These are phyloP conservation scores for Neurospora hispaniola DNA, from an alignment of 495 filamentous ascomycete species.

Conservation along the genomic window DNA sequence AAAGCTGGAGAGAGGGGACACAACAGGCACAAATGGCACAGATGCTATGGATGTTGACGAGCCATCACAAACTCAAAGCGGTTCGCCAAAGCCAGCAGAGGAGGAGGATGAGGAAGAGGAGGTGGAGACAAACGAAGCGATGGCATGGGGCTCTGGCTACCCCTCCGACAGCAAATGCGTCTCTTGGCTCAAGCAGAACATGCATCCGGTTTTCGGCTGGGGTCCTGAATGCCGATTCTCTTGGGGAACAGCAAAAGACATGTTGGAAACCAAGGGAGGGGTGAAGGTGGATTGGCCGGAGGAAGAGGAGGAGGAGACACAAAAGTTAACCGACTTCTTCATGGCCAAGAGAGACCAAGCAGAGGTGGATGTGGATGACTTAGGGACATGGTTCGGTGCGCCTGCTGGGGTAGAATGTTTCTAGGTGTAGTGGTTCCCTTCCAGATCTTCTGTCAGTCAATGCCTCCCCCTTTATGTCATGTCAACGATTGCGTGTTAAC, in stretches of 20 bases:
- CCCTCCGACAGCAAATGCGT: constrained; percentile 78
- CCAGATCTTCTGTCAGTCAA: background rate
- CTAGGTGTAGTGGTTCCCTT: constrained; percentile 11
- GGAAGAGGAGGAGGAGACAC: constrained; percentile 53
- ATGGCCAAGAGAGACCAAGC: constrained; percentile 15
- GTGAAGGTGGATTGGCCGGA: constrained; percentile 76
- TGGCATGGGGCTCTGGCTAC: constrained; percentile 81
- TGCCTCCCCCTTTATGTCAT: background rate
- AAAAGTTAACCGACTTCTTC: constrained; percentile 69
- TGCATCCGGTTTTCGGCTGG: constrained; percentile 95
- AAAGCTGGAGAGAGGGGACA: constrained; percentile 1
- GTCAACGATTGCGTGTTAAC: background rate
- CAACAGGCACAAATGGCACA: constrained; percentile 10
- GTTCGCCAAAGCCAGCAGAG: constrained; percentile 12
- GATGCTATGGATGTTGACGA: constrained; percentile 19
- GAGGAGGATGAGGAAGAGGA: constrained; percentile 19
- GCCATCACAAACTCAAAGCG: constrained; percentile 1
- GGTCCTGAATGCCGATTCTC: constrained; percentile 84
- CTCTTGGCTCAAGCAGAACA: constrained; percentile 69
- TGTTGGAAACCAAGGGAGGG: constrained; percentile 59
- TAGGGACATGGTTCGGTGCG: constrained; percentile 54
- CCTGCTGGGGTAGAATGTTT: constrained; percentile 49
- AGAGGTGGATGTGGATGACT: constrained; percentile 41
- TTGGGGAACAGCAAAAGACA: constrained; percentile 90
- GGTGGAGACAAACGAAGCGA: background rate